Conservation (phyloP, 139 green algal species). For the Micractinium sp. region DNA sequence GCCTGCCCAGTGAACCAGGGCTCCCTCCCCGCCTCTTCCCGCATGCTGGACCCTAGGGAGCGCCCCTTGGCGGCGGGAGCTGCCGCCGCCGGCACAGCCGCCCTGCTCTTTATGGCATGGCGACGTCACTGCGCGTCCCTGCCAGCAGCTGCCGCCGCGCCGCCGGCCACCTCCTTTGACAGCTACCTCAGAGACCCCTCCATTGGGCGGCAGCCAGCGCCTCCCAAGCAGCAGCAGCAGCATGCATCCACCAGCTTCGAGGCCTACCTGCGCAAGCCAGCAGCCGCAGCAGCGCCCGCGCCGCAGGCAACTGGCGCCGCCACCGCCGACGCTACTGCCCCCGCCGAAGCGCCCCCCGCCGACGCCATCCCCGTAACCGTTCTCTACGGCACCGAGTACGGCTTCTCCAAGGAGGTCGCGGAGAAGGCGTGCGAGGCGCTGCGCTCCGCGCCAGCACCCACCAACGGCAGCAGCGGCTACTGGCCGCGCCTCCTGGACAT, state of each 20-base stretch:
- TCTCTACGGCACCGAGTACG: slow-evolving; percentile 90
- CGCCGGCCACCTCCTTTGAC: neutral
- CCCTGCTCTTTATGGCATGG: neutral
- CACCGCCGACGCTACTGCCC: neutral
- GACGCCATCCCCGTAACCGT: slow-evolving; percentile 66
- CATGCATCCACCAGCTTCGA: slow-evolving; percentile 43
- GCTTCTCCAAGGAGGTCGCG: slow-evolving; percentile 88
- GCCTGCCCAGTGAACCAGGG: too few species aligned
- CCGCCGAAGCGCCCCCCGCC: slow-evolving; percentile 7
- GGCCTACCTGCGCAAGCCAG: slow-evolving; percentile 30
- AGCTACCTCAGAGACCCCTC: neutral
- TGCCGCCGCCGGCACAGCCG: neutral
- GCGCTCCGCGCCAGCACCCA: slow-evolving; percentile 5
- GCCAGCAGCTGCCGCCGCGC: neutral
- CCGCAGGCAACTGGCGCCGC: neutral
- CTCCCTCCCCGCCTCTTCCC: neutral
- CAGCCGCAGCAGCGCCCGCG: slow-evolving; percentile 6
- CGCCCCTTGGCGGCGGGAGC: neutral
- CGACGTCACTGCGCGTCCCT: neutral
- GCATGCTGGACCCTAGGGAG: neutral
- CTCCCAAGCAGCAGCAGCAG: neutral
- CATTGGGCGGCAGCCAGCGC: neutral
- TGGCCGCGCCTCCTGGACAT: slow-evolving; percentile 82
- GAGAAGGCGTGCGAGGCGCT: slow-evolving; percentile 69
- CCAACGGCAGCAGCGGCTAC: slow-evolving; percentile 19